Evolutionary conservation across 2,329 filamentous ascomycete genomes (phyloP).

Genomic region (Gremmenia infestans): DNA sequence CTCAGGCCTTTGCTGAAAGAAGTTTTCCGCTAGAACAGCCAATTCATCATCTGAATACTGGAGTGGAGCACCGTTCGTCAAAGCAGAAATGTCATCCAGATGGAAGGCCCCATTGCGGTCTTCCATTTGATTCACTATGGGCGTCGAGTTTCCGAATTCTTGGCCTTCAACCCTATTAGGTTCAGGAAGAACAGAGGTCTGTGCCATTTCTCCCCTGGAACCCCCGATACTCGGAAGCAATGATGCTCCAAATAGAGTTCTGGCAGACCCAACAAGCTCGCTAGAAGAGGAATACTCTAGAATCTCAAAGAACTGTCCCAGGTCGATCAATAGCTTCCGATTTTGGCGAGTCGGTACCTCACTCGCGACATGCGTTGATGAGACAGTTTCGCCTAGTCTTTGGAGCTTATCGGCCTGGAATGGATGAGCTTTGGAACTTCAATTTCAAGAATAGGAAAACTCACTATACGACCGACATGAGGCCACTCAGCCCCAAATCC

Average conservation of each 20-base stretch:
- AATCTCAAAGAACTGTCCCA: constrained; percentile 44
- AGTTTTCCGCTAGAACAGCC: constrained; percentile 43
- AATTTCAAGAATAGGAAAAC: constrained; percentile 1
- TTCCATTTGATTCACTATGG: constrained; percentile 19
- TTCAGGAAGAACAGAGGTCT: constrained; percentile 39
- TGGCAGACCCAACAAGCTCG: constrained; percentile 32
- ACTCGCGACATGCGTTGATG: constrained; percentile 36
- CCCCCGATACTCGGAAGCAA: constrained; percentile 30
- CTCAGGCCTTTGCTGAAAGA: constrained; percentile 38
- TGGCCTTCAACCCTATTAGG: constrained; percentile 36
- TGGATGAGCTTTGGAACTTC: not conserved
- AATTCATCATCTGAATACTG: constrained; percentile 37
- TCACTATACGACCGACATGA: constrained; percentile 40
- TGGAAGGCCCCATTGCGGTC: not conserved
- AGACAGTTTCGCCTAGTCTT: constrained; percentile 39
- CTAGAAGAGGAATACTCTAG: constrained; percentile 41
- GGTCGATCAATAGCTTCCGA: constrained; percentile 39
- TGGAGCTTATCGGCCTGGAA: constrained; percentile 39
- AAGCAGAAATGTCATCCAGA: not conserved
- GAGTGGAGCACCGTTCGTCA: constrained; percentile 6
- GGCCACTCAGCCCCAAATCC: constrained; percentile 40
- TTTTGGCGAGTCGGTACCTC: constrained; percentile 25
- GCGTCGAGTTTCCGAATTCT: constrained; percentile 21
- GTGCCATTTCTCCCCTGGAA: constrained; percentile 36
- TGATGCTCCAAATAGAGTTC: constrained; percentile 38